Evolutionary conservation across 768 basidiomycete genomes (phyloP).

Genomic region (Lactarius pseudohatsudake): DNA sequence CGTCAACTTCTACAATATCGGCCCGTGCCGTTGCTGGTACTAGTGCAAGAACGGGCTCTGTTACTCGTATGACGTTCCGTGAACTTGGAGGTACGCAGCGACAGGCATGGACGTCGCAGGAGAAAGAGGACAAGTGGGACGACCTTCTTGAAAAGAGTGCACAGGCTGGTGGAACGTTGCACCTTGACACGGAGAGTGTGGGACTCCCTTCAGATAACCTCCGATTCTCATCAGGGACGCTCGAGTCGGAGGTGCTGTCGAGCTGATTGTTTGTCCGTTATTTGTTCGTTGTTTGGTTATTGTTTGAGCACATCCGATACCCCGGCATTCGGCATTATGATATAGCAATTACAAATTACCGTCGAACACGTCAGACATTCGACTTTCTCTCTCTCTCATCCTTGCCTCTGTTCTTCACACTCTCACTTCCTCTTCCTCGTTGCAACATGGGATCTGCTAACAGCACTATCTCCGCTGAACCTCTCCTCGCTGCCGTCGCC

Average conservation of each 20-base stretch:
- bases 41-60: constrained; percentile 16
- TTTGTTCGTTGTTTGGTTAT: constrained; percentile 1
- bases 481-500: constrained; percentile 40
- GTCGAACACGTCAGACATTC: neutral
- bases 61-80: constrained; percentile 47
- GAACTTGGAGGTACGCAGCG: constrained; percentile 42
- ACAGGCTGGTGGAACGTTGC: constrained; percentile 71
- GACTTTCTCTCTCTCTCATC: neutral
- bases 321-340: constrained; percentile 2
- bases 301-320: constrained; percentile 1
- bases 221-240: constrained; percentile 39
- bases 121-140: constrained; percentile 73
- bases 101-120: constrained; percentile 55
- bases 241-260: neutral
- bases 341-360: neutral
- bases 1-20: constrained; percentile 7
- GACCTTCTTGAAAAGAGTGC: constrained; percentile 65
- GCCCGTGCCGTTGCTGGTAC: neutral
- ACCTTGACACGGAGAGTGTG: constrained; percentile 42
- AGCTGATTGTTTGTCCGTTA: neutral
- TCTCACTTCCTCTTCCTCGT: constrained; percentile 2
- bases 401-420: constrained; percentile 5
- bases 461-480: constrained; percentile 44
- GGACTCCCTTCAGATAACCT: constrained; percentile 47
- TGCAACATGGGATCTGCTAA: constrained; percentile 47